Evolutionary conservation across 2,329 filamentous ascomycete genomes (phyloP).

Genomic region (Exophiala calicioides): DNA sequence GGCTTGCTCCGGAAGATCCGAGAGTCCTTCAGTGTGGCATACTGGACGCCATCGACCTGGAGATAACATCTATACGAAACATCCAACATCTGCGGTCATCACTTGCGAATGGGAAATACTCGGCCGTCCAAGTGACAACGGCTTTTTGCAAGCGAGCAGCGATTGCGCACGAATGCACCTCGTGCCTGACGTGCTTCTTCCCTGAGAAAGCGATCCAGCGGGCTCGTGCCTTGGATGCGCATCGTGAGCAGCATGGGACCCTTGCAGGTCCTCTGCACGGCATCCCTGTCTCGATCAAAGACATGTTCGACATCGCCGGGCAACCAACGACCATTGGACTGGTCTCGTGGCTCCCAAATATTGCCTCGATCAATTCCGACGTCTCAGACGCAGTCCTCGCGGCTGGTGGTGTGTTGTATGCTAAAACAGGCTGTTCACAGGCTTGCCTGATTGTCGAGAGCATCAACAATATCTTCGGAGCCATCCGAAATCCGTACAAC

Average conservation of each 20-base stretch:
- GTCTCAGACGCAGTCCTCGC: constrained; percentile 32
- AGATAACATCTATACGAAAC: constrained; percentile 2
- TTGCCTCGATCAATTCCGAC: constrained; percentile 28
- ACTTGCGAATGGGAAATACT: constrained; percentile 1
- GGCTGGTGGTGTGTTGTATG: constrained; percentile 51
- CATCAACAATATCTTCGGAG: constrained; percentile 54
- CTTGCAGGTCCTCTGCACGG: constrained; percentile 63
- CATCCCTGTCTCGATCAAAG: constrained; percentile 57
- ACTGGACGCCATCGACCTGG: background rate
- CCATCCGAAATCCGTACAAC: constrained; percentile 52
- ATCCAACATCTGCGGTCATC: background rate
- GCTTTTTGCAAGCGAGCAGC: too few species aligned
- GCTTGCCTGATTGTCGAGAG: constrained; percentile 50
- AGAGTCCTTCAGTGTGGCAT: constrained; percentile 3
- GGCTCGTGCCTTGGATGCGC: constrained; percentile 22
- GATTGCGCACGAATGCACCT: constrained; percentile 44
- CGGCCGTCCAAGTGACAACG: constrained; percentile 45
- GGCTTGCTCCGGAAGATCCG: background rate
- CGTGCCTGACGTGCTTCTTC: constrained; percentile 53
- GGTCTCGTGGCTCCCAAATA: constrained; percentile 34
- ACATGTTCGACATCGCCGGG: constrained; percentile 49
- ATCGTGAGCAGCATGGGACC: constrained; percentile 37
- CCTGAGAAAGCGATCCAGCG: constrained; percentile 51
- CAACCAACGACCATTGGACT: constrained; percentile 35
- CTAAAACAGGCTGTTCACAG: constrained; percentile 55